A percentile compares a stretch with the other conserved stretches of the same genome.
These are phyloP conservation scores for Xylaria intraflava DNA, from an alignment of 495 filamentous ascomycete species.

Conservation along the genomic window DNA sequence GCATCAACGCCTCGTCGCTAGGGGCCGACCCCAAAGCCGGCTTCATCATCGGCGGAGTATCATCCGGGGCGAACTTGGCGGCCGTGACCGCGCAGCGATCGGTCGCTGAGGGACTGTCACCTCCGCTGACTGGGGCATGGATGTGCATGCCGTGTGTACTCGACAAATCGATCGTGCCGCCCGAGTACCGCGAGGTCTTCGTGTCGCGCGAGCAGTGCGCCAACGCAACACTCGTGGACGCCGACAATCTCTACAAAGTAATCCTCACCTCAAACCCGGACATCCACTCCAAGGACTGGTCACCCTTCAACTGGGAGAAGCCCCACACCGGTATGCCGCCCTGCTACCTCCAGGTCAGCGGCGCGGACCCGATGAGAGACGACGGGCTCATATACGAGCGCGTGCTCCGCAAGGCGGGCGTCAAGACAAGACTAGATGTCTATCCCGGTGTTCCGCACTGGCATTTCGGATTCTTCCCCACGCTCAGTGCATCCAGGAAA, in stretches of 20 bases:
- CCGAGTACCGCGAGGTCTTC: neutral
- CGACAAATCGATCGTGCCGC: neutral
- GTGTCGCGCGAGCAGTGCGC: neutral
- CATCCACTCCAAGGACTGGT: neutral
- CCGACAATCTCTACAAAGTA: neutral
- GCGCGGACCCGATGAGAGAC: conserved; percentile 35
- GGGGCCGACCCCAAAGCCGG: neutral
- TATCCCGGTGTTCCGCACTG: conserved; percentile 42
- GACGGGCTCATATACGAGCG: conserved; percentile 38
- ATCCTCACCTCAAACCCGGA: neutral
- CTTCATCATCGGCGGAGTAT: neutral
- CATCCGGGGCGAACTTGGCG: neutral
- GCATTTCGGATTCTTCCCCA: conserved; percentile 34
- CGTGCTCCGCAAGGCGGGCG: conserved; percentile 30
- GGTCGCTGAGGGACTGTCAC: neutral
- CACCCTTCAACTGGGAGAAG: neutral
- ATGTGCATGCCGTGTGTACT: neutral
- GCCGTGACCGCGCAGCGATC: neutral
- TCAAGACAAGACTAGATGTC: conserved; percentile 30
- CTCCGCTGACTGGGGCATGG: neutral
- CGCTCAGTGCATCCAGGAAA: no score
- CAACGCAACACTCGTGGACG: neutral
- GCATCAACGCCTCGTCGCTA: neutral
- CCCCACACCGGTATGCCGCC: conserved; percentile 23
- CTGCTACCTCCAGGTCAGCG: conserved; percentile 35